These are phyloP conservation scores for Crucibulum laeve DNA, from an alignment of 768 basidiomycete species.

Conservation along the genomic window DNA sequence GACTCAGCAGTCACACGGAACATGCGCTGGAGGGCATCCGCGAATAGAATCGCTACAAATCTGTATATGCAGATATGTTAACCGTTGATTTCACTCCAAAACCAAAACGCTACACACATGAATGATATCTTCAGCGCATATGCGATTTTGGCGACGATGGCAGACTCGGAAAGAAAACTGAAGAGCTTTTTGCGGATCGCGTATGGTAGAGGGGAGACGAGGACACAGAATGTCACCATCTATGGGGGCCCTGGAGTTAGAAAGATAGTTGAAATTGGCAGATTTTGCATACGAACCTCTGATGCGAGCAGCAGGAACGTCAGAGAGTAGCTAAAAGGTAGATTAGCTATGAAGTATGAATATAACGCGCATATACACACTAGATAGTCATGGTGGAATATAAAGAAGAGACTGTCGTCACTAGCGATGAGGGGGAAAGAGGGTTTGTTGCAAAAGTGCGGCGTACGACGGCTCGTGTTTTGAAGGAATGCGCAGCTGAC, in stretches of 20 bases:
- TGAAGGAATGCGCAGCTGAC: slow-evolving; percentile 3
- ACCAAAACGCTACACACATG: slow-evolving; percentile 51
- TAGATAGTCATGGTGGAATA: slow-evolving; percentile 41
- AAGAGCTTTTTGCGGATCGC: slow-evolving; percentile 67
- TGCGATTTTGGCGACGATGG: slow-evolving; percentile 76
- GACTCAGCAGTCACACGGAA: slow-evolving; percentile 71
- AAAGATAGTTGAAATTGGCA: neutral
- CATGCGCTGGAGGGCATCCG: slow-evolving; percentile 93
- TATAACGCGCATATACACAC: slow-evolving; percentile 19
- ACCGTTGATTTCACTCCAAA: slow-evolving; percentile 1
- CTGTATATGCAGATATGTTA: slow-evolving; percentile 25
- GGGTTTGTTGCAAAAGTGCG: neutral
- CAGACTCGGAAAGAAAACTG: slow-evolving; percentile 63
- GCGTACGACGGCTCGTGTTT: neutral
- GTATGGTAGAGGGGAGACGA: slow-evolving; percentile 86
- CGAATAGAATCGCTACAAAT: slow-evolving; percentile 83
- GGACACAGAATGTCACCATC: slow-evolving; percentile 82
- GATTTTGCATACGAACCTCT: slow-evolving; percentile 39
- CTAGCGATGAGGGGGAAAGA: neutral
- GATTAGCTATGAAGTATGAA: slow-evolving; percentile 18
- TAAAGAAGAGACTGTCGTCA: neutral
- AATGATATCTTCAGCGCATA: slow-evolving; percentile 94
- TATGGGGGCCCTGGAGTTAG: slow-evolving; percentile 15
- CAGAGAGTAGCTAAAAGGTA: slow-evolving; percentile 57
- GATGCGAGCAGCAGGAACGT: slow-evolving; percentile 79